phyloP scores from a whole-genome alignment of 2,329 filamentous ascomycete genomes.

The Knufia fluminis region DNA sequence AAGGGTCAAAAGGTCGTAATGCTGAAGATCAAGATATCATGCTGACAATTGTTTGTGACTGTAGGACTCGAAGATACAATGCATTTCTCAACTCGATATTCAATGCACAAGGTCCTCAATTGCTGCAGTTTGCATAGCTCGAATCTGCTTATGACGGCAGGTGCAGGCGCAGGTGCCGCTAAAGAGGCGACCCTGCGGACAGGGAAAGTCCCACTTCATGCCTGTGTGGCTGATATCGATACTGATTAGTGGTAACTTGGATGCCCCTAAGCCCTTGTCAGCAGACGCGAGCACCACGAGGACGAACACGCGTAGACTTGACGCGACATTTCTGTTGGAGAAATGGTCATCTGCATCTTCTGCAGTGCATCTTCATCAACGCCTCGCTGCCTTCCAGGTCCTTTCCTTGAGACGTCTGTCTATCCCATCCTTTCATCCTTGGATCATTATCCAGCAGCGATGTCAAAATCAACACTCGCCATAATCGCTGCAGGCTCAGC shows the following conservation, averaged over 20 bases:
- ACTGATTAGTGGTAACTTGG: no score
- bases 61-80: conserved; percentile 1
- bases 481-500: conserved; percentile 68
- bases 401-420: no score
- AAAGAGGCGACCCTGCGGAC: no score
- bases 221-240: no score
- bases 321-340: no score
- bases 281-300: background rate
- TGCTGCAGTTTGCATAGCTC: background rate
- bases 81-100: no score
- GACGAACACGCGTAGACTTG: no score
- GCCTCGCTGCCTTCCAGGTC: background rate
- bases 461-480: conserved; percentile 72
- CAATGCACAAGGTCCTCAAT: background rate
- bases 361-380: background rate
- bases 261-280: no score
- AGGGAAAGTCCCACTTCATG: no score
- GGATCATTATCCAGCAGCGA: no score
- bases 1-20: background rate
- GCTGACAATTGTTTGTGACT: background rate
- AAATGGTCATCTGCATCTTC: background rate
- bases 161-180: no score
- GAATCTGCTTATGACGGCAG: background rate
- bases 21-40: background rate
- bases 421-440: no score